Base-by-base conservation (phyloP, 163 green algal genomes). In the Chlorella variabilis region DNA sequence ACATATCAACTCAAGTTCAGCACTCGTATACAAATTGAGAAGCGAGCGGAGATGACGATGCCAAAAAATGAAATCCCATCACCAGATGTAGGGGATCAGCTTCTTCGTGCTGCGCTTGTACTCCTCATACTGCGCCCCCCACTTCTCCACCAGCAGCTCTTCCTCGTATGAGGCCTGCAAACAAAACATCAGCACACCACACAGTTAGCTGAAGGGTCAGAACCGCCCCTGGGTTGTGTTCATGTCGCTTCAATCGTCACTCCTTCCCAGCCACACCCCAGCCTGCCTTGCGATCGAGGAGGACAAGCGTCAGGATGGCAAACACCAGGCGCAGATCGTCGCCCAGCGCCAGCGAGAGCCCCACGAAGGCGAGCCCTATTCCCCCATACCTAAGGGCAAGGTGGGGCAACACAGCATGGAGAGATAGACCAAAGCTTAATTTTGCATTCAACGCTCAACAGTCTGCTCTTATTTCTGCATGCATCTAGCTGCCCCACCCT, bases 241-340 rank as follows among this genome's bases (percentile, higher is more conserved):
- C 54, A 9, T 4, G 63, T 42, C 34, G 33, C 25, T 3, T 23
- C 27, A 33, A 13, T 5, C 17, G 38, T 9, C 45, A 56, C 61
- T 61, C 23, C 20, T 71, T n/a, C n/a, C n/a, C 54, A 63, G 23
- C 54, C 8, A 29, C 54, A 63, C 21, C 4, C 29, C 49, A 45
- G 36, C 18, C 49, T 45, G 6, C 89, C 87, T 91, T 93, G 29
- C 82, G 77, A 33, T 92, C 82, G 23, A 93, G 67, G 1, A 93
- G 56, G 13, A 83, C 71, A 70, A 82, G 89, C 61, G 91, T 61
- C 70, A 88, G 20, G 17, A 69, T 59, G 17, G 83, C 68, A 27
- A 91, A 62, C 0, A 79, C 86, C 69, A 93, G 71, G 25, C 90
- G 88, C 20, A 84, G 84, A 69, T 93, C 90, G 36, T 84, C 90